Evolutionary conservation across 768 basidiomycete species (phyloP), one percentile per base, ranked within the genome.

Genomic region (Tulasnella calospora): DNA sequence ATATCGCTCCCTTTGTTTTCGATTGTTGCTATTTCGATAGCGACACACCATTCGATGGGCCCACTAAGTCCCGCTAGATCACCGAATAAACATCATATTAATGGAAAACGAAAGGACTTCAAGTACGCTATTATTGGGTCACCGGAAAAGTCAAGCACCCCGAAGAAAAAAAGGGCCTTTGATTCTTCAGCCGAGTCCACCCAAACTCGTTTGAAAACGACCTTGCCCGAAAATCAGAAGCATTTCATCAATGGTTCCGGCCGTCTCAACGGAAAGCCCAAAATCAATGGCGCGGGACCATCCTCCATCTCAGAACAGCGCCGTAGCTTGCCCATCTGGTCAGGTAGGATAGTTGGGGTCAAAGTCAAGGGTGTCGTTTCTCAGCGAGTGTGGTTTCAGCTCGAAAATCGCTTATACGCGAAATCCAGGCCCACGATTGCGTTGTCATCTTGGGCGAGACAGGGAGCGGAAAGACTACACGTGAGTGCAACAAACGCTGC

Each of bases 401-500:
- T 78, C 90, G 88, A 83, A 92, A 94, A 33, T 90, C 91, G 38
- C 87, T 97, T 38, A 84, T 95, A 38, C 87, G 89, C 78, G 91
- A 91, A 83, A 91, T 97, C 74, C 84, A 85, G 40, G 88, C 90
- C 80, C 92, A 94, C 86, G 92, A 95, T 83, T 92, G 95, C 9
- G 93, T 92, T 0, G 90, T 99, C 67, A 89, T 99, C 12, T 88
- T 99, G 2, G 98, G 96, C 51, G 98, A 99, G 85, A 99, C 98
- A 0, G 98, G 98, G 17, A 98, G 96, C 27, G 98, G 98, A 80
- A 99, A 99, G 86, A 97, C 97, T 0, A 99, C 98, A 72, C 97
- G 97, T 97, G 84, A 82, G 95, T 91, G 57, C 76, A 73, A 70
- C 61, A 19, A 21, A 15, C 13, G 38, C 27, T 1, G 72, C 17